phyloP scores from a whole-genome alignment of 139 green algal genomes.

The Medakamo hakoo region DNA sequence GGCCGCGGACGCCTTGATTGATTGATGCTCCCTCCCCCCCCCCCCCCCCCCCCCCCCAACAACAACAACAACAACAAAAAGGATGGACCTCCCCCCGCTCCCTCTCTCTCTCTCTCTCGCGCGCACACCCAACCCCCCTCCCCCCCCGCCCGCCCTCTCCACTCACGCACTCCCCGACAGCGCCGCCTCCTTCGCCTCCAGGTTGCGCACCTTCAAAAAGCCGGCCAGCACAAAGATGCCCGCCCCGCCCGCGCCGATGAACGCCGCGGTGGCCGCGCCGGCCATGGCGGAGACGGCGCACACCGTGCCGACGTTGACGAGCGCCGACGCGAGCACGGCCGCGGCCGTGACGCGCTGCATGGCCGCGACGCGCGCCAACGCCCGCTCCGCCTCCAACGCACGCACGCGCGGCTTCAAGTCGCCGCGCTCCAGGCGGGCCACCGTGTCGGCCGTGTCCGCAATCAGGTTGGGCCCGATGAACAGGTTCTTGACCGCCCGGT shows the following conservation, averaged over 20 bases:
- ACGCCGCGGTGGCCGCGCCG: conserved; percentile 18
- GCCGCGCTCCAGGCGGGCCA: conserved; percentile 64
- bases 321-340: conserved; percentile 51
- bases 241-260: conserved; percentile 36
- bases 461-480: conserved; percentile 83
- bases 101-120: no score
- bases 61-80: no score
- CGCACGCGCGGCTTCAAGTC: conserved; percentile 93
- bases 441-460: conserved; percentile 52
- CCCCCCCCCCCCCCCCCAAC: no score
- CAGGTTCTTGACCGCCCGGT: conserved; percentile 78
- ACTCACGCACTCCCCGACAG: no score
- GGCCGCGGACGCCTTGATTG: no score
- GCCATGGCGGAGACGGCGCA: conserved; percentile 35
- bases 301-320: conserved; percentile 89
- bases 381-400: conserved; percentile 86
- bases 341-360: conserved; percentile 48
- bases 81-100: no score
- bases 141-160: no score
- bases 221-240: conserved; percentile 28
- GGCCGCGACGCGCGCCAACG: conserved; percentile 61
- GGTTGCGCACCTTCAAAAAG: conserved; percentile 39
- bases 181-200: conserved; percentile 67
- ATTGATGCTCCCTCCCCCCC: no score
- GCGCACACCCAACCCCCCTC: no score